Evolutionary conservation across 148 eudicot genomes (phyloP), one percentile per base, ranked within the genome.

Genomic region (Nepenthes mirabilis): DNA sequence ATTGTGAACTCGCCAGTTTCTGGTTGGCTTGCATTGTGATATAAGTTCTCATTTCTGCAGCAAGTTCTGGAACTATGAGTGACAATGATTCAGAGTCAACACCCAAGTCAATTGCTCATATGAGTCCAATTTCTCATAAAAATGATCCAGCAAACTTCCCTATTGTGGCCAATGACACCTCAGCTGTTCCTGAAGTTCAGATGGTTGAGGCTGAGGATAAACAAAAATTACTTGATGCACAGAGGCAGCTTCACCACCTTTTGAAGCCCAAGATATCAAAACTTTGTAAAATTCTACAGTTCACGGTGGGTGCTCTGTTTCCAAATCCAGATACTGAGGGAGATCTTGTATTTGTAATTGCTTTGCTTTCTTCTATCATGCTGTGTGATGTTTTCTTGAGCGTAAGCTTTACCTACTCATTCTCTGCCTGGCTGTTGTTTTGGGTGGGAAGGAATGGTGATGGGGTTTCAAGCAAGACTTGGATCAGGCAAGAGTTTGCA

Each of bases 241-340:
- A 75, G 51, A 75, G 72, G 59, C 60, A 57, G 59, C 76, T 80
- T 71, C 70, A 67, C 65, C 71, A 58, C 53, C 55, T 62, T 61
- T 64, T 88, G 76, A 77, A 70, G 56, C 79, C 75, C 14, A 52
- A 69, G 52, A 70, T 80, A 43, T 56, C 55, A 13, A 51, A 67
- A 57, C 80, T 88, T 36, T 80, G 81, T 67, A 76, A 83, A 71
- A 37, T 66, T 68, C 73, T 88, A 57, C 63, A 70, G 57, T 72
- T 85, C 59, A 59, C 81, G 68, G 91, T 88, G 79, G 64, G 72
- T 61, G 43, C 56, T 47, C 40, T 33, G 43, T 52, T 34, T 9
- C 33, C 4, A 36, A 34, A 49, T 33, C 23, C 23, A 23, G 23
- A 23, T 23, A 23, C 23, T 23, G 23, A 23, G 23, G 37, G 45